Evolutionary conservation across 2,329 filamentous ascomycete species (phyloP).

Genomic region (Aspergillus quadricinctus): DNA sequence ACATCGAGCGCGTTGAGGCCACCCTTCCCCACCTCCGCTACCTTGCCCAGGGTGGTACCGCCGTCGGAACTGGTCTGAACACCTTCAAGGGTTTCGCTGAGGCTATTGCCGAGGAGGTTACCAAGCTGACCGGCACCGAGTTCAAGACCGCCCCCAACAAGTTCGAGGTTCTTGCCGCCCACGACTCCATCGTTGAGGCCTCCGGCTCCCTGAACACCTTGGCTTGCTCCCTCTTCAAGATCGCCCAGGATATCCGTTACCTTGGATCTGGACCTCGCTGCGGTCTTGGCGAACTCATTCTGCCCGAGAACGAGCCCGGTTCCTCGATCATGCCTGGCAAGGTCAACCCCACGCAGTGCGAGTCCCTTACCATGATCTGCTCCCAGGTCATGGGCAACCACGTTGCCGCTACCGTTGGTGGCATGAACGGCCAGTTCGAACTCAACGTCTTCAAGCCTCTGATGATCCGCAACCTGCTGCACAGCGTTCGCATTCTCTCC

Average conservation of each 20-base stretch:
- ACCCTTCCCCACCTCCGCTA: constrained; percentile 78
- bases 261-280: constrained; percentile 93
- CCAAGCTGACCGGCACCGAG: constrained; percentile 84
- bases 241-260: constrained; percentile 96
- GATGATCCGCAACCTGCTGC: constrained; percentile 89
- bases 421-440: constrained; percentile 97
- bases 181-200: constrained; percentile 93
- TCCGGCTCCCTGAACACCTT: constrained; percentile 91
- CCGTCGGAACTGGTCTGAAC: constrained; percentile 96
- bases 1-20: constrained; percentile 80
- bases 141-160: constrained; percentile 99
- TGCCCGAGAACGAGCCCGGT: constrained; percentile 97
- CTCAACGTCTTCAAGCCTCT: constrained; percentile 99
- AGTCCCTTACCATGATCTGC: constrained; percentile 96
- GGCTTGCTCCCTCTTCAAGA: constrained; percentile 89
- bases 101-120: constrained; percentile 84
- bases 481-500: constrained; percentile 80
- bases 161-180: constrained; percentile 93
- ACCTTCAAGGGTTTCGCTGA: constrained; percentile 95
- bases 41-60: constrained; percentile 91
- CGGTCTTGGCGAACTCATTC: constrained; percentile 84
- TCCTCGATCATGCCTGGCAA: constrained; percentile 99
- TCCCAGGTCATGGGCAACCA: constrained; percentile 98
- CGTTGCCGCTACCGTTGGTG: constrained; percentile 84
- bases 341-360: constrained; percentile 98